A percentile compares a stretch with the other conserved stretches of the same genome.
Evolutionary conservation across 306 rosid species (phyloP).

Genomic region (Benincasa hispida): DNA sequence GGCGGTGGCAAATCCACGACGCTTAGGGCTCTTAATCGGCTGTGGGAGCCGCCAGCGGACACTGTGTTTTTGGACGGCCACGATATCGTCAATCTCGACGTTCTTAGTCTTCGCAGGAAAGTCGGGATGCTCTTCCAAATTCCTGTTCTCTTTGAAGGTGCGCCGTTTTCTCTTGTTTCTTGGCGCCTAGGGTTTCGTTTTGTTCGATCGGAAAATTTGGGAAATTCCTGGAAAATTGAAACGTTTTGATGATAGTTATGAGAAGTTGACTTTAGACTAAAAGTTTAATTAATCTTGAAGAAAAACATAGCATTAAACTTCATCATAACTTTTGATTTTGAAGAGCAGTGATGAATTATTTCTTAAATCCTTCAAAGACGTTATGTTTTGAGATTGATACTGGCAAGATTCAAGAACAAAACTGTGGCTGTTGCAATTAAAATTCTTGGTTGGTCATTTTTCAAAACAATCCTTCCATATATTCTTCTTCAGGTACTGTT

Average conservation of each 20-base stretch:
- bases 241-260: not conserved
- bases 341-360: not conserved
- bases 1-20: conserved; percentile 90
- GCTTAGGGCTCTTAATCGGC: conserved; percentile 65
- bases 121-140: conserved; percentile 96
- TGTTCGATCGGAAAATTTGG: not conserved
- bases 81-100: conserved; percentile 52
- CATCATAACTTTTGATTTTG: not conserved
- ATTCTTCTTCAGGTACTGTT: conserved; percentile 46
- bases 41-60: conserved; percentile 73
- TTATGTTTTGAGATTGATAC: not conserved
- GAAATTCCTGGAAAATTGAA: not conserved
- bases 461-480: not conserved
- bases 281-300: not conserved
- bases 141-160: conserved; percentile 82
- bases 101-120: conserved; percentile 71
- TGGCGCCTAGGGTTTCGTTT: not conserved
- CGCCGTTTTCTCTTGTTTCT: not conserved
- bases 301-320: not conserved
- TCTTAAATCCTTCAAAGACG: not conserved
- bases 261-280: not conserved
- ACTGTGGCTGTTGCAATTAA: not conserved
- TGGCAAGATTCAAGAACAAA: not conserved
- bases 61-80: conserved; percentile 56
- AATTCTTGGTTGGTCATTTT: not conserved